phyloP scores from a whole-genome alignment of 192 early-diverging fungal species.

The Backusella tuberculispora region DNA sequence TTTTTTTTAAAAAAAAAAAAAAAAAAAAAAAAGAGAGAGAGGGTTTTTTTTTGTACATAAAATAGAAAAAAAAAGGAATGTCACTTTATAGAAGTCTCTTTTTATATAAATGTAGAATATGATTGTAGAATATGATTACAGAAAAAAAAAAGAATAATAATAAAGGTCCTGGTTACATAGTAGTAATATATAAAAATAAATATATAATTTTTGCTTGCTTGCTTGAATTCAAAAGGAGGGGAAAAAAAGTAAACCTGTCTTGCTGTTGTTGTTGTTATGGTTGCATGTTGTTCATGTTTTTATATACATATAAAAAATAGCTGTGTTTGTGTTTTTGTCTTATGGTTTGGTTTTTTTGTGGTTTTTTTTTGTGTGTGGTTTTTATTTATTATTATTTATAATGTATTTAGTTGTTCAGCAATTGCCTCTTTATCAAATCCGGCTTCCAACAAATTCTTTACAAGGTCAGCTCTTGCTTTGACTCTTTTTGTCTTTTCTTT shows the following conservation, averaged over 20 bases:
- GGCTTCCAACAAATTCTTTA: constrained; percentile 36
- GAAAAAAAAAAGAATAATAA: not conserved
- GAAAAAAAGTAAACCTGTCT: no score
- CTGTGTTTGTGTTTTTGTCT: no score
- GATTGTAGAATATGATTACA: not conserved
- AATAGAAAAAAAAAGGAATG: not conserved
- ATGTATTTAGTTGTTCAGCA: constrained; percentile 28
- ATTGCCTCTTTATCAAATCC: constrained; percentile 37
- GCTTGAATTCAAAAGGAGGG: no score
- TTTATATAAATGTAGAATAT: no score
- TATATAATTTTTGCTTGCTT: not conserved
- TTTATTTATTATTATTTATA: constrained; percentile 2
- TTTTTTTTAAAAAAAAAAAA: no score
- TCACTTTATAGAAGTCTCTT: not conserved
- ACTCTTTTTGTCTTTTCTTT: constrained; percentile 35
- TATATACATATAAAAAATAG: not conserved
- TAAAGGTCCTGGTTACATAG: not conserved
- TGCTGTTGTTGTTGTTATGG: not conserved
- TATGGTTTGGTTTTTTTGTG: not conserved
- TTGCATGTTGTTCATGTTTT: not conserved
- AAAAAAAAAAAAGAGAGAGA: no score
- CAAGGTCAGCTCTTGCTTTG: constrained; percentile 38
- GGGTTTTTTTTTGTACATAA: not conserved
- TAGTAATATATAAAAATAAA: not conserved
- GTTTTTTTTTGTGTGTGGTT: not conserved